These are phyloP conservation scores for Microsporum audouinii DNA, from an alignment of 2,329 filamentous ascomycete species.

Conservation along the genomic window DNA sequence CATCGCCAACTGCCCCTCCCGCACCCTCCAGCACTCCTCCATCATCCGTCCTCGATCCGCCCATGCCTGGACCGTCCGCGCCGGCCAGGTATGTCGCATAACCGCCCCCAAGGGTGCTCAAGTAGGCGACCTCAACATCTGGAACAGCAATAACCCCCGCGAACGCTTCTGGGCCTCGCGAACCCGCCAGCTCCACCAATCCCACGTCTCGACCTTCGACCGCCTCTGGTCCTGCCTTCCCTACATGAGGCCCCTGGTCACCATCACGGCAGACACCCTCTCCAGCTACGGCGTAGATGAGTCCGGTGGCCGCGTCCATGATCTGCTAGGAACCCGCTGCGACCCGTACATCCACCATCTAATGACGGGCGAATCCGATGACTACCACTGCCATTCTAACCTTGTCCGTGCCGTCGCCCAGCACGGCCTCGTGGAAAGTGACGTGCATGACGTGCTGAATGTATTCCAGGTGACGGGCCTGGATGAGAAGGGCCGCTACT, in stretches of 20 bases:
- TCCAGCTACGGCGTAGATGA: constrained; percentile 48
- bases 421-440: constrained; percentile 56
- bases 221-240: constrained; percentile 68
- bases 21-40: constrained; percentile 37
- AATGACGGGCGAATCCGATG: constrained; percentile 58
- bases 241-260: constrained; percentile 62
- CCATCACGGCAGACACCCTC: constrained; percentile 59
- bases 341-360: constrained; percentile 74
- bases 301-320: constrained; percentile 59
- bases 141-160: constrained; percentile 63
- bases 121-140: constrained; percentile 75
- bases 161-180: constrained; percentile 74
- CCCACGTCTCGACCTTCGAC: constrained; percentile 60
- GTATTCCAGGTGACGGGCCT: constrained; percentile 76
- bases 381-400: constrained; percentile 79
- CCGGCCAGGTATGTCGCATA: constrained; percentile 58
- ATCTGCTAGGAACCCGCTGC: constrained; percentile 70
- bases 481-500: constrained; percentile 60
- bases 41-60: constrained; percentile 63
- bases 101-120: constrained; percentile 67
- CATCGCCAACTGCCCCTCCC: constrained; percentile 29
- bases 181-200: constrained; percentile 66
- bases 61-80: constrained; percentile 58
- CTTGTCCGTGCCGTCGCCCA: constrained; percentile 60
- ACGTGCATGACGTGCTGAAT: constrained; percentile 78